Evolutionary conservation across 164 flowering plant genomes (phyloP), one percentile per base, ranked within the genome.

Genomic region (Nymphaea colorata): DNA sequence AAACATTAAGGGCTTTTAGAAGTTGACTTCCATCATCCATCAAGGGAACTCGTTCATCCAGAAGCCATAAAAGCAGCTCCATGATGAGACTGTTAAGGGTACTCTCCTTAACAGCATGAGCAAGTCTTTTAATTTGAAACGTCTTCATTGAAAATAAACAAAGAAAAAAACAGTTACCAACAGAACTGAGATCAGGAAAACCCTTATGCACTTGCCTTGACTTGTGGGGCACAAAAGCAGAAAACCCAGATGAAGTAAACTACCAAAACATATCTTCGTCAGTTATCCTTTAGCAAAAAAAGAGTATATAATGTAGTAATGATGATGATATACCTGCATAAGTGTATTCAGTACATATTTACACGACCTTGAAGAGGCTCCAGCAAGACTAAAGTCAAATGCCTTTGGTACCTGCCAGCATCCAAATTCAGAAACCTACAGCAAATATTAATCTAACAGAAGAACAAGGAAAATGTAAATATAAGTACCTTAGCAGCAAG

Each of bases 21-120:
- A 95, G 96, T 72, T 88, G 98, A 76, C 96, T 87, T 41, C 99
- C 99, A 80, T 95, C 99, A 79, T 95, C 98, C 98, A 95, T 95
- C 66, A 78, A 82, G 2, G 92, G 96, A 74, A 95, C 98, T 72
- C 99, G 78, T 77, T 92, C 98, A 86, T 95, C 99, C 77, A 95
- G 80, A 69, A 95, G 98, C 98, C 99, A 90, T 62, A 95, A 91
- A 59, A 95, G 82, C 68, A 95, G 97, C 76, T 95, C 99, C 7
- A 96, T 88, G 64, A 95, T 89, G 57, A 95, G 91, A 74, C 78
- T 83, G 79, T 90, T 84, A 59, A 95, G 94, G 17, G 98, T 92
- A 67, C 86, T 81, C 83, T 88, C 96, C 75, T 84, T 90, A 57
- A 95, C 97, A 74, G 98, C 90, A 87, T 92, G 80, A 60, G 99